These are phyloP conservation scores for Amaranthus cruentus DNA, from an alignment of 148 eudicot species.

Conservation along the genomic window DNA sequence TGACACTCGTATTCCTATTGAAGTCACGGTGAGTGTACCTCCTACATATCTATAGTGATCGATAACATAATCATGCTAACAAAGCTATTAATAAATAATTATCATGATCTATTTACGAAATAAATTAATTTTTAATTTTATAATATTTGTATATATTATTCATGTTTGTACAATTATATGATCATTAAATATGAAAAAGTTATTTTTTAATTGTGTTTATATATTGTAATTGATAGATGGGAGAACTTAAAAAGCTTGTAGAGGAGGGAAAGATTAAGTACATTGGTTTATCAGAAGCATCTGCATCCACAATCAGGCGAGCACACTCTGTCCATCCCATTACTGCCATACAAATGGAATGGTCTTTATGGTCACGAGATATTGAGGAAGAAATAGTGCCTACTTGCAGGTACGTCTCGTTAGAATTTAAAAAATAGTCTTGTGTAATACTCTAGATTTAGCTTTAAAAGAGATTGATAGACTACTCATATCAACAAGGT, in stretches of 20 bases:
- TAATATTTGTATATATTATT: background rate
- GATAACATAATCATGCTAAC: too few relatives aligned
- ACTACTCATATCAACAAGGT: too few relatives aligned
- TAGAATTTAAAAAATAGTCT: too few relatives aligned
- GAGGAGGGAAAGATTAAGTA: slow-evolving; percentile 35
- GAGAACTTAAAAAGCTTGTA: slow-evolving; percentile 22
- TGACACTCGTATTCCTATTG: slow-evolving; percentile 36
- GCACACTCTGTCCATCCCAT: slow-evolving; percentile 27
- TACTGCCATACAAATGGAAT: slow-evolving; percentile 24
- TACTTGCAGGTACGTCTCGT: slow-evolving; percentile 21
- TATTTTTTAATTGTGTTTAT: background rate
- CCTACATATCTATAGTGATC: too few relatives aligned
- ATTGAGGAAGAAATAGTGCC: slow-evolving; percentile 29
- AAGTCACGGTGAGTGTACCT: slow-evolving; percentile 30
- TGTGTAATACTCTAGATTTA: too few relatives aligned
- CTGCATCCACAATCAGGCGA: slow-evolving; percentile 23
- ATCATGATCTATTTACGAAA: background rate
- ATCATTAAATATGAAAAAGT: too few relatives aligned
- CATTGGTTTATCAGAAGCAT: slow-evolving; percentile 28
- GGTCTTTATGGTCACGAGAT: slow-evolving; percentile 23
- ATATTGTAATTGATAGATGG: slow-evolving; percentile 12
- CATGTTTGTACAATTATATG: too few relatives aligned
- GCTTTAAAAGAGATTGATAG: too few relatives aligned
- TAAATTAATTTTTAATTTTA: background rate
- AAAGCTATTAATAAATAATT: background rate